Percentiles rank a stretch among this genome's conserved stretches.
These are phyloP conservation scores for Aspergillus awamori DNA, from an alignment of 2,329 filamentous ascomycete genomes.

Conservation along the genomic window DNA sequence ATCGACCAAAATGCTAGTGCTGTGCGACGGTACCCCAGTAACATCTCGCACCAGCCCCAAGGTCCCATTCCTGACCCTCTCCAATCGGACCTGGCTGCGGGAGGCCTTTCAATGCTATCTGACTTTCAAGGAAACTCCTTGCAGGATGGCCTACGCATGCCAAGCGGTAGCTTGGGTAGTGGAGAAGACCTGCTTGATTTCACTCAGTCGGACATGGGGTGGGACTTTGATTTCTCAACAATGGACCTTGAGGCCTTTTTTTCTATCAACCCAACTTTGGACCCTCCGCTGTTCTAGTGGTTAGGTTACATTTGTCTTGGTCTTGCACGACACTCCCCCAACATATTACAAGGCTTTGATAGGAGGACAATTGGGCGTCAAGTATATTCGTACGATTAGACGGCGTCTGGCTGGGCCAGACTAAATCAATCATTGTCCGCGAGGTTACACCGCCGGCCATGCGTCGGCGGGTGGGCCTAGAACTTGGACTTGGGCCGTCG, in stretches of 20 bases:
- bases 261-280: slow-evolving; percentile 35
- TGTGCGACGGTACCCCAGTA: background rate
- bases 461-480: background rate
- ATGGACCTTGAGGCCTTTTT: slow-evolving; percentile 46
- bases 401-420: background rate
- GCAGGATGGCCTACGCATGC: slow-evolving; percentile 25
- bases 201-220: slow-evolving; percentile 42
- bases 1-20: background rate
- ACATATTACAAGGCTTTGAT: too few relatives aligned
- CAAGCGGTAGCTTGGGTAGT: slow-evolving; percentile 28
- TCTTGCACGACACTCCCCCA: background rate
- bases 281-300: slow-evolving; percentile 14
- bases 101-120: slow-evolving; percentile 17
- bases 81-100: background rate
- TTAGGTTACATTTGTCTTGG: background rate
- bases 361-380: background rate
- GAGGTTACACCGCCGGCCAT: background rate
- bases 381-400: background rate
- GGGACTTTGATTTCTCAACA: slow-evolving; percentile 45
- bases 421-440: background rate
- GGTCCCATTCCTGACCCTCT: background rate
- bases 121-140: slow-evolving; percentile 29
- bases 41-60: background rate
- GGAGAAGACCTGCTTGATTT: slow-evolving; percentile 40
- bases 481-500: background rate